Percentiles rank a stretch among this genome's conserved stretches.
These are phyloP conservation scores for Euphorbia tirucalli DNA, from an alignment of 345 rosid species.

Conservation along the genomic window DNA sequence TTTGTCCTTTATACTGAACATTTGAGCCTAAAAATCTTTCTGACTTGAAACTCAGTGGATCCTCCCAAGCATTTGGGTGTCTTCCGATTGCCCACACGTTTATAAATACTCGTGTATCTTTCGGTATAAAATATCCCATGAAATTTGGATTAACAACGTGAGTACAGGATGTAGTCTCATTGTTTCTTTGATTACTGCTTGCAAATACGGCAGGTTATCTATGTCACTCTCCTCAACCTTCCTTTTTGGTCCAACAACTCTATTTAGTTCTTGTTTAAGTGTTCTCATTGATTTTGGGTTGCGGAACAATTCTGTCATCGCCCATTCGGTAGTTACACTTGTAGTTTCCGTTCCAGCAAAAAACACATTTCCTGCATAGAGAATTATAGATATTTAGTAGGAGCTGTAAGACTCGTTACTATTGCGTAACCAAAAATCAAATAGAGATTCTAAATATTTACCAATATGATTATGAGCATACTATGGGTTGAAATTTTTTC, in stretches of 20 bases:
- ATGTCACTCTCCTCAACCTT: conserved; percentile 21
- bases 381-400: too few relatives aligned
- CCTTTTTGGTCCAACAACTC: conserved; percentile 4
- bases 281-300: conserved; percentile 6
- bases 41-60: conserved; percentile 18
- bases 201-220: conserved; percentile 14
- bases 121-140: conserved; percentile 14
- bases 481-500: conserved; percentile 2
- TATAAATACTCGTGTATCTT: conserved; percentile 20
- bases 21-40: conserved; percentile 22
- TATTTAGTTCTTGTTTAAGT: conserved; percentile 16
- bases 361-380: conserved; percentile 9
- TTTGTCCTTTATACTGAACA: conserved; percentile 14
- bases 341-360: conserved; percentile 18
- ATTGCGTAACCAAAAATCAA: too few relatives aligned
- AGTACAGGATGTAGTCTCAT: not conserved
- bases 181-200: conserved; percentile 8
- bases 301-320: conserved; percentile 16
- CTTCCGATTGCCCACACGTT: conserved; percentile 21
- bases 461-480: conserved; percentile 1
- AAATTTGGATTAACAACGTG: conserved; percentile 11
- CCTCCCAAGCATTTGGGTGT: conserved; percentile 19
- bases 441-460: too few relatives aligned
- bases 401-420: too few relatives aligned
- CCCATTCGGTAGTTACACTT: conserved; percentile 16